Evolutionary conservation across 768 basidiomycete species (phyloP).

Genomic region (Ephemerocybe angulata): DNA sequence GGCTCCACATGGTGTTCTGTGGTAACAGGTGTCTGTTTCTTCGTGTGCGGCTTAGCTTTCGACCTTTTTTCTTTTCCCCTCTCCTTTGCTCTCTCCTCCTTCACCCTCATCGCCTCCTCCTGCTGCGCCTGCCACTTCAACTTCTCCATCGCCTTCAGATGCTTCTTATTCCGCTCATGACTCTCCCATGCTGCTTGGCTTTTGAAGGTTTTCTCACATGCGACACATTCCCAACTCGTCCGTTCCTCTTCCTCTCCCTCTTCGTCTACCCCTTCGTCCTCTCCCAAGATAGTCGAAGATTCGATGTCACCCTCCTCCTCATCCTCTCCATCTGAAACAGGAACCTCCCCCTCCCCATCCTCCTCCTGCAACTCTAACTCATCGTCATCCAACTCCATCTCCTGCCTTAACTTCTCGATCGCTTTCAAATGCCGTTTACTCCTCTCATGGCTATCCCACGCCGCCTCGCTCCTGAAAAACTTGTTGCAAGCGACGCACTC

Average conservation of each 20-base stretch:
- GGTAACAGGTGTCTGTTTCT: too few species aligned
- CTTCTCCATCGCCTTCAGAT: slow-evolving; percentile 78
- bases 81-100: too few species aligned
- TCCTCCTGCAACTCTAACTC: slow-evolving; percentile 53
- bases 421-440: slow-evolving; percentile 93
- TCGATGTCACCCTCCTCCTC: slow-evolving; percentile 46
- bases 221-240: background rate
- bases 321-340: slow-evolving; percentile 40
- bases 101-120: background rate
- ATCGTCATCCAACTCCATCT: slow-evolving; percentile 76
- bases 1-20: too few species aligned
- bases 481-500: slow-evolving; percentile 96
- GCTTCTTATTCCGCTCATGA: slow-evolving; percentile 93
- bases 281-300: too few species aligned
- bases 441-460: slow-evolving; percentile 94
- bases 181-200: slow-evolving; percentile 92
- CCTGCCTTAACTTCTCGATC: slow-evolving; percentile 68
- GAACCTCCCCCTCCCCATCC: slow-evolving; percentile 22
- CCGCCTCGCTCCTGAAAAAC: slow-evolving; percentile 84
- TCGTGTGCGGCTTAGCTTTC: too few species aligned
- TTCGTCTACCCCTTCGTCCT: slow-evolving; percentile 3
- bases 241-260: slow-evolving; percentile 1
- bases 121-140: slow-evolving; percentile 67
- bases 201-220: slow-evolving; percentile 58
- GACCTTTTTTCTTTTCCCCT: too few species aligned